These are phyloP conservation scores for Stipa capillata DNA, from an alignment of 176 grass and related monocot species.

Conservation along the genomic window DNA sequence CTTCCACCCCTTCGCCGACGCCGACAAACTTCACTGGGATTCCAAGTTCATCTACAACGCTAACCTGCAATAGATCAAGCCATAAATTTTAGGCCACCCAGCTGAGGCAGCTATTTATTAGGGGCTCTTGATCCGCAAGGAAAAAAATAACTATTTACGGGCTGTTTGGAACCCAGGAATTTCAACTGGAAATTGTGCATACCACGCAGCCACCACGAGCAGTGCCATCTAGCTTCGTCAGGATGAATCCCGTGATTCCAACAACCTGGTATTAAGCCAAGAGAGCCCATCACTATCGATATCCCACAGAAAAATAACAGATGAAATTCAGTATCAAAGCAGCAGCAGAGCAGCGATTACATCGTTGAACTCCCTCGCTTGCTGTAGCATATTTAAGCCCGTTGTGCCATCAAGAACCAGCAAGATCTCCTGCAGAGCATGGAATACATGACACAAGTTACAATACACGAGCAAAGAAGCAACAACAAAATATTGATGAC, in stretches of 20 bases:
- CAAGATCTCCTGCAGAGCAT: constrained; percentile 59
- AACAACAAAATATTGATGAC: background rate
- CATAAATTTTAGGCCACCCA: background rate
- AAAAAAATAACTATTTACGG: no score
- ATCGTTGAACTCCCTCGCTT: constrained; percentile 95
- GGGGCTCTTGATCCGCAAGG: no score
- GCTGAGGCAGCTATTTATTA: background rate
- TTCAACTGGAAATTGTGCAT: background rate
- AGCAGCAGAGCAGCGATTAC: constrained; percentile 19
- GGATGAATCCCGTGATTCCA: constrained; percentile 84
- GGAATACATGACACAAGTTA: background rate
- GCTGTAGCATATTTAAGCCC: constrained; percentile 93
- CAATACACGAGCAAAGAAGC: background rate
- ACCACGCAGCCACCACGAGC: constrained; percentile 93
- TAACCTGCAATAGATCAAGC: constrained; percentile 49
- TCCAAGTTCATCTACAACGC: constrained; percentile 90
- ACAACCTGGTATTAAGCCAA: constrained; percentile 55
- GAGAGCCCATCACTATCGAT: background rate
- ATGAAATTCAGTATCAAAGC: background rate
- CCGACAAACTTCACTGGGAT: constrained; percentile 96
- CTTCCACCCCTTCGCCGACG: constrained; percentile 89
- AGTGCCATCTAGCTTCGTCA: constrained; percentile 84
- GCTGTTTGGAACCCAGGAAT: no score
- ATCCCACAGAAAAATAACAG: background rate
- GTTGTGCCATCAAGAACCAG: constrained; percentile 95